phyloP scores from a whole-genome alignment of 495 filamentous ascomycete genomes.

The Neurospora sp. region DNA sequence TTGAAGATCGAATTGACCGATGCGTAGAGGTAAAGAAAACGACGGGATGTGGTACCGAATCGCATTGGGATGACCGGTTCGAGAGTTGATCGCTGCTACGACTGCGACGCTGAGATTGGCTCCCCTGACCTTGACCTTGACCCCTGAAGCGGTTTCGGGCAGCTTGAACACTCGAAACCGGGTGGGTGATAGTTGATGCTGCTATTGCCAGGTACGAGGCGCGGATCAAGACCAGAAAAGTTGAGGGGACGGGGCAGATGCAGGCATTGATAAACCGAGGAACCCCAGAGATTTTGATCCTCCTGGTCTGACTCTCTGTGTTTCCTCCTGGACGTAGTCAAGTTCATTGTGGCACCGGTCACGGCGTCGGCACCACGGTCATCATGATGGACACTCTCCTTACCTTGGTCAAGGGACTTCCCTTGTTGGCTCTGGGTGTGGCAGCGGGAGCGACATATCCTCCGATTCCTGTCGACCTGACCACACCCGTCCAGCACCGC shows the following conservation, averaged over 20 bases:
- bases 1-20: background rate
- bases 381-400: background rate
- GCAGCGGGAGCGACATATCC: slow-evolving; percentile 40
- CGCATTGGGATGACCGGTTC: background rate
- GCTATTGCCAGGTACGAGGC: background rate
- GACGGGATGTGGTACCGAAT: background rate
- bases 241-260: background rate
- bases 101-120: background rate
- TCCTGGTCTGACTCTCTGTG: background rate
- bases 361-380: background rate
- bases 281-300: background rate
- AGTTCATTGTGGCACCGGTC: background rate
- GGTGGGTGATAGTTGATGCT: background rate
- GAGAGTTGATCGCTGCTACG: background rate
- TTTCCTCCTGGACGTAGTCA: background rate
- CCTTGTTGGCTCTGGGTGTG: slow-evolving; percentile 30
- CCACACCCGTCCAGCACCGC: slow-evolving; percentile 48
- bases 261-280: background rate
- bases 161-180: background rate
- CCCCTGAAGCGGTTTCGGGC: background rate
- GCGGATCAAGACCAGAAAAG: background rate
- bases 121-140: background rate
- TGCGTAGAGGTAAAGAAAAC: background rate
- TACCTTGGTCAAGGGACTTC: slow-evolving; percentile 20
- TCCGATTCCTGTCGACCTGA: slow-evolving; percentile 40